Evolutionary conservation across 768 basidiomycete genomes (phyloP), one percentile per base, ranked within the genome.

Genomic region (Auriscalpium microsporum): DNA sequence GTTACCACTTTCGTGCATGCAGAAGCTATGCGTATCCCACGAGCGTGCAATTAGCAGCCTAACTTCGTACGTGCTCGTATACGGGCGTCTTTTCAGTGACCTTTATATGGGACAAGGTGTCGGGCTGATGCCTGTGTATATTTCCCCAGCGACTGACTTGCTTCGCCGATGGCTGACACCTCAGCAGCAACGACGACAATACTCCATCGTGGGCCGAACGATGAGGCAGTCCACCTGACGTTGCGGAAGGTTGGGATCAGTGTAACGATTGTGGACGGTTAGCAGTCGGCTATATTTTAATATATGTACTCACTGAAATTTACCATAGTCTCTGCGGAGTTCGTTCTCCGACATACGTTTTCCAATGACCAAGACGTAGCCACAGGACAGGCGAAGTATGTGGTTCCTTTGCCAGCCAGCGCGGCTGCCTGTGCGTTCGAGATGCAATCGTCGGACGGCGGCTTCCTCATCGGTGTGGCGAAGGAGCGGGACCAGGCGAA

Each of bases 341-440:
- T 55, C 35, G 33, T 42, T 10, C 47, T 55, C 8, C 14, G 47
- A 7, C 54, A 55, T 28, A 28, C 44, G n/a, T 55, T 55, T 38
- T 16, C 37, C 6, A 55, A 55, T 28, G 21, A 19, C 10, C 10
- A 14, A 14, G 46, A 16, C 8, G 14, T 7, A 11, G 47, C 54
- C 11, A 81, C 80, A 0, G 64, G 66, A 44, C 67, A 73, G 48
- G 76, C 75, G 33, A 72, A 76, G 35, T 85, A 83, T 63, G 70
- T 75, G 40, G 84, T 85, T 58, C 82, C 83, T 9, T 72, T 84
- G 6, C 84, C 83, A 0, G 77, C 75, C 1, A 71, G 69, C 34
- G 78, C 77, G 0, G 81, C 80, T 0, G 72, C 83, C 8, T 83
- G 80, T 56, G 75, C 73, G 0, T 85, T 85, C 60, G 68, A 74